Percentiles rank a stretch among this genome's conserved stretches.
phyloP scores from a whole-genome alignment of 2,329 filamentous ascomycete species.

The Xylariaceae sp. region DNA sequence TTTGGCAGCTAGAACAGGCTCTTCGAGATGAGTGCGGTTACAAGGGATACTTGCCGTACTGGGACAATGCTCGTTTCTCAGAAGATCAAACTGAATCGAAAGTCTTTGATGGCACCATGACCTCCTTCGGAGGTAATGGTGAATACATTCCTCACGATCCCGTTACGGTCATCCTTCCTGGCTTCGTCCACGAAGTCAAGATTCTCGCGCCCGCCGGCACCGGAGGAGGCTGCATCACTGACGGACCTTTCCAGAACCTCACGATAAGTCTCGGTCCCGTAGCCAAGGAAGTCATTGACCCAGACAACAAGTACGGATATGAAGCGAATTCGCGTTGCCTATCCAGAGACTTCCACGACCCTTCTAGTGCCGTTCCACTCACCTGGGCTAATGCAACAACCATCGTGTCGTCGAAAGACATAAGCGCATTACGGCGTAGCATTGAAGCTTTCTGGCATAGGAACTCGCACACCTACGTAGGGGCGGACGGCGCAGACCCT shows the following conservation, averaged over 20 bases:
- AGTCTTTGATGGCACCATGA: conserved; percentile 23
- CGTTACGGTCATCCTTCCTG: conserved; percentile 12
- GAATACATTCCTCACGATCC: conserved; percentile 4
- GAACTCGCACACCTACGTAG: conserved; percentile 24
- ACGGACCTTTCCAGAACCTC: conserved; percentile 21
- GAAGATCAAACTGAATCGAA: conserved; percentile 19
- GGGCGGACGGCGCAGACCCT: conserved; percentile 23
- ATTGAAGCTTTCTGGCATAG: conserved; percentile 25
- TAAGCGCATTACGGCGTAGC: conserved; percentile 12
- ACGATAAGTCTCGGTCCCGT: conserved; percentile 24
- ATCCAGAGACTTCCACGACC: conserved; percentile 14
- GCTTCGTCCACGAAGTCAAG: conserved; percentile 16
- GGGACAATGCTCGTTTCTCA: conserved; percentile 24
- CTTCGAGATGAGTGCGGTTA: conserved; percentile 29
- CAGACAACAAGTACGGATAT: conserved; percentile 22
- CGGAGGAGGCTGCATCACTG: conserved; percentile 25
- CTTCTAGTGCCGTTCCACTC: conserved; percentile 7
- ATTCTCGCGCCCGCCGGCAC: conserved; percentile 16
- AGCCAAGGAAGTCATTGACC: conserved; percentile 19
- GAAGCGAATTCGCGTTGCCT: conserved; percentile 22
- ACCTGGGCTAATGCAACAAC: conserved; percentile 26
- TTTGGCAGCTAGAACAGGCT: conserved; percentile 27
- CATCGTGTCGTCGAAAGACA: conserved; percentile 16
- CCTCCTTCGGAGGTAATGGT: conserved; percentile 28
- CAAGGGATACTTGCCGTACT: conserved; percentile 25